Conservation (phyloP, 2,329 filamentous ascomycete species). For the Pseudocercospora eumusae region DNA sequence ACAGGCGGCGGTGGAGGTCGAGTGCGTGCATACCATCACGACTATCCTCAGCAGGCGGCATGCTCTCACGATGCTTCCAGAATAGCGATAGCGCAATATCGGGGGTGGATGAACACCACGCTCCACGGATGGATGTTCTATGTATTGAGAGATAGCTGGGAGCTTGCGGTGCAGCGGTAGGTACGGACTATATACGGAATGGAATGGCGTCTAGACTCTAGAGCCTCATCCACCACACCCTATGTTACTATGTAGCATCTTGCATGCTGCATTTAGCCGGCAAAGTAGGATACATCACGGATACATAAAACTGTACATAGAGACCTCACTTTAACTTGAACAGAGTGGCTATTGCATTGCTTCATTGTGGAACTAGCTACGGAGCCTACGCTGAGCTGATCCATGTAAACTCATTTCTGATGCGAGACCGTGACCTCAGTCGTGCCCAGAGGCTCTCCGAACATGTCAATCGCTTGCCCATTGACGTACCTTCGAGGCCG, state of each 20-base stretch:
- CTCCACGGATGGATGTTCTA: too few species aligned
- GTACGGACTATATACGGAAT: too few species aligned
- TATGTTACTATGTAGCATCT: too few species aligned
- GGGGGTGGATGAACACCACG: background rate
- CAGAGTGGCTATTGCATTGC: background rate
- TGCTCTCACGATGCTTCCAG: slow-evolving; percentile 3
- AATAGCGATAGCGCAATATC: too few species aligned
- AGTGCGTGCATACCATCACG: slow-evolving; percentile 8
- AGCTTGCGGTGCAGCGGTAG: too few species aligned
- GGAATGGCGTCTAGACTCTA: background rate
- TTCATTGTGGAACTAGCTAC: background rate
- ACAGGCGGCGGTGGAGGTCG: too few species aligned
- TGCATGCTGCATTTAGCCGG: background rate
- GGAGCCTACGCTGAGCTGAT: background rate
- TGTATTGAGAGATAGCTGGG: too few species aligned
- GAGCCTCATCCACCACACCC: background rate
- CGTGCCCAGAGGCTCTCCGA: slow-evolving; percentile 2
- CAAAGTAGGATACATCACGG: background rate
- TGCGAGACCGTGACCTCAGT: slow-evolving; percentile 14
- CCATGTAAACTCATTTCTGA: slow-evolving; percentile 5
- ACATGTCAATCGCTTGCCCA: slow-evolving; percentile 12
- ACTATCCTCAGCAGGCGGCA: background rate
- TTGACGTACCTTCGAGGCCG: slow-evolving; percentile 16
- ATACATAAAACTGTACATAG: background rate
- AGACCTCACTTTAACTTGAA: slow-evolving; percentile 1